A percentile compares a stretch with the other conserved stretches of the same genome.
Evolutionary conservation across 1,284 basidiomycete genomes (phyloP).

Genomic region (Moesziomyces globuligerus): DNA sequence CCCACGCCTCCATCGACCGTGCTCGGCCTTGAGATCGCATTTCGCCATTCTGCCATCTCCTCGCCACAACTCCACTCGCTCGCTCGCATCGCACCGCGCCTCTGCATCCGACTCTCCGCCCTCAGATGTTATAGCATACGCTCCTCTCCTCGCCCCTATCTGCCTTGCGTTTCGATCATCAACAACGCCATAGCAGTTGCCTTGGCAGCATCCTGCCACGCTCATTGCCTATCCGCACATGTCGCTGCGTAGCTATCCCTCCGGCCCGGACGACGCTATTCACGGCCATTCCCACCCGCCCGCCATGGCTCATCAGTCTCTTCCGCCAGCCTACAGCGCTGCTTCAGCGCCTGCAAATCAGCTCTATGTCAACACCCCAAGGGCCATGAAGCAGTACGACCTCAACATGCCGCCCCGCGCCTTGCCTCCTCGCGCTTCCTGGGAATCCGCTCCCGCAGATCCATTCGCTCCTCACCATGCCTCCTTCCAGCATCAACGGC

Average conservation of each 20-base stretch:
- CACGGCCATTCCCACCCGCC: constrained; percentile 1
- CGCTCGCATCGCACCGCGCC: too few relatives aligned
- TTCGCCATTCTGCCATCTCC: too few relatives aligned
- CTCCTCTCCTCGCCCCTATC: too few relatives aligned
- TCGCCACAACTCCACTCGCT: too few relatives aligned
- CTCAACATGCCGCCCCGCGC: constrained; percentile 7
- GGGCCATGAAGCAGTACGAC: constrained; percentile 34
- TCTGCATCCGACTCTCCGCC: too few relatives aligned
- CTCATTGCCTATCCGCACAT: not conserved
- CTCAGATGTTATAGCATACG: too few relatives aligned
- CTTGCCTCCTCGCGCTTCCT: constrained; percentile 6
- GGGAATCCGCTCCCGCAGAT: constrained; percentile 16
- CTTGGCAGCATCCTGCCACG: too few relatives aligned
- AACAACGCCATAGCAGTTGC: too few relatives aligned
- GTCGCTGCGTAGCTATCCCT: constrained; percentile 7
- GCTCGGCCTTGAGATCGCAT: too few relatives aligned
- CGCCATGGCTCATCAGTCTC: constrained; percentile 33
- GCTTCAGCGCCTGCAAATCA: constrained; percentile 8
- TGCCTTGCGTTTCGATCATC: too few relatives aligned
- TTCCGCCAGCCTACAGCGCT: constrained; percentile 13
- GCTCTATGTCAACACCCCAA: constrained; percentile 25
- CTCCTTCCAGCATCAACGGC: constrained; percentile 15
- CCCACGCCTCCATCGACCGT: too few relatives aligned
- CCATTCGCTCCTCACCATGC: constrained; percentile 19
- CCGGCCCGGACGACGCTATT: not conserved